Percentiles rank a stretch among this genome's conserved stretches.
phyloP scores from a whole-genome alignment of 441 rosid genomes.

The Melastoma candidum region DNA sequence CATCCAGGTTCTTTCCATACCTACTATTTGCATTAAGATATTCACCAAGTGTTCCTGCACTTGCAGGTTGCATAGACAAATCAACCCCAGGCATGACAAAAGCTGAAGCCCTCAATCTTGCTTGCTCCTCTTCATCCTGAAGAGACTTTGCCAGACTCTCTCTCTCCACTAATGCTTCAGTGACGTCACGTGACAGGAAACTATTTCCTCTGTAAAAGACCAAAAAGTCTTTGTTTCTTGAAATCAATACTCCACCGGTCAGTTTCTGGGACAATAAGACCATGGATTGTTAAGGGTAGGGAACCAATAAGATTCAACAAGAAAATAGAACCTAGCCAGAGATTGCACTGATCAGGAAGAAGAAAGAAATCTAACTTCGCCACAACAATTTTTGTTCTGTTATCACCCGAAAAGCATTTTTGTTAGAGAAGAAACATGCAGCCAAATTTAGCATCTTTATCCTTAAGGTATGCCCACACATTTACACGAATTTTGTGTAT shows the following conservation, averaged over 20 bases:
- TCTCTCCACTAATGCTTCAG: slow-evolving; percentile 70
- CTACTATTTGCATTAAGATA: slow-evolving; percentile 72
- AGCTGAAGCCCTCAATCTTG: slow-evolving; percentile 71
- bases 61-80: slow-evolving; percentile 30
- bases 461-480: no score
- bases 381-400: no score
- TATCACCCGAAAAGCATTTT: no score
- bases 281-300: background rate
- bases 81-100: slow-evolving; percentile 33
- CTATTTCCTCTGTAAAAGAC: slow-evolving; percentile 92
- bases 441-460: background rate
- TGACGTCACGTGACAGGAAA: slow-evolving; percentile 66
- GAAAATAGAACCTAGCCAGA: no score
- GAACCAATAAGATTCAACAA: no score
- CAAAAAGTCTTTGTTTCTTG: slow-evolving; percentile 82
- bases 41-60: slow-evolving; percentile 79
- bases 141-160: slow-evolving; percentile 61
- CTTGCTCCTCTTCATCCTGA: slow-evolving; percentile 90
- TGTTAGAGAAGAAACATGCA: slow-evolving; percentile 1
- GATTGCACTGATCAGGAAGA: no score
- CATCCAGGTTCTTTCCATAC: slow-evolving; percentile 68
- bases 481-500: no score
- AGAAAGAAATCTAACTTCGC: no score
- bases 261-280: slow-evolving; percentile 49
- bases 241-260: slow-evolving; percentile 80